Percentiles rank a stretch among this genome's conserved stretches.
phyloP scores from a whole-genome alignment of 208 protist species.

The Porcisia hertigi region DNA sequence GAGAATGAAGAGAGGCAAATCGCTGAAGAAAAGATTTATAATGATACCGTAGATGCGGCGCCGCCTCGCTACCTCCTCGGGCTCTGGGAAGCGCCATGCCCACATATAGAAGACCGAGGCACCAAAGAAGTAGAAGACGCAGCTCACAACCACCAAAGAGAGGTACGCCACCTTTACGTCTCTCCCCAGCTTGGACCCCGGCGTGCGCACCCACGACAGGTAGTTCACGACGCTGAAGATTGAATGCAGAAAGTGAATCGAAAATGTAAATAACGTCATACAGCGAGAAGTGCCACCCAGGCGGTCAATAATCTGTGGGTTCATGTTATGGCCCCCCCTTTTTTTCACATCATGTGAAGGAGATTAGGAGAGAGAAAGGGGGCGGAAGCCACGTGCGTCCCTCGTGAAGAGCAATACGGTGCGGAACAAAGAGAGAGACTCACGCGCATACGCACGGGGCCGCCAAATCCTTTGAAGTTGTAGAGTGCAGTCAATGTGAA shows the following conservation, averaged over 20 bases:
- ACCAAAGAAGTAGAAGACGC: constrained; percentile 67
- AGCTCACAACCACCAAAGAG: constrained; percentile 64
- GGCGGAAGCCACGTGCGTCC: not conserved
- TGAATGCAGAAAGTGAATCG: constrained; percentile 82
- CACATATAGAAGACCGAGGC: constrained; percentile 91
- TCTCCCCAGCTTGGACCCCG: constrained; percentile 24
- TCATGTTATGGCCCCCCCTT: constrained; percentile 5
- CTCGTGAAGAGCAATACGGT: not conserved
- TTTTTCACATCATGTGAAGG: not conserved
- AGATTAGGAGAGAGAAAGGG: not conserved
- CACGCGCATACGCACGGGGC: not conserved
- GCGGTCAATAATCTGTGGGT: constrained; percentile 49
- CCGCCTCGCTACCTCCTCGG: constrained; percentile 83
- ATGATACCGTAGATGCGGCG: constrained; percentile 78
- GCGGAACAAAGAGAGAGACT: not conserved
- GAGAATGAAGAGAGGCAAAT: constrained; percentile 82
- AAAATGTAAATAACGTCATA: constrained; percentile 69
- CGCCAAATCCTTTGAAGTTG: not conserved
- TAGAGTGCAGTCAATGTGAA: not conserved
- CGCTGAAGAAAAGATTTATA: constrained; percentile 78
- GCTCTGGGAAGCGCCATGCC: constrained; percentile 88
- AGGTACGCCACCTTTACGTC: constrained; percentile 56
- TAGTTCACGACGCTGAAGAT: constrained; percentile 76
- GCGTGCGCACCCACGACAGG: constrained; percentile 61
- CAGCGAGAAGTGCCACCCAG: constrained; percentile 63